Base-by-base conservation (phyloP, 805 yeast genomes). In the Wickerhamomyces strasburgensis region DNA sequence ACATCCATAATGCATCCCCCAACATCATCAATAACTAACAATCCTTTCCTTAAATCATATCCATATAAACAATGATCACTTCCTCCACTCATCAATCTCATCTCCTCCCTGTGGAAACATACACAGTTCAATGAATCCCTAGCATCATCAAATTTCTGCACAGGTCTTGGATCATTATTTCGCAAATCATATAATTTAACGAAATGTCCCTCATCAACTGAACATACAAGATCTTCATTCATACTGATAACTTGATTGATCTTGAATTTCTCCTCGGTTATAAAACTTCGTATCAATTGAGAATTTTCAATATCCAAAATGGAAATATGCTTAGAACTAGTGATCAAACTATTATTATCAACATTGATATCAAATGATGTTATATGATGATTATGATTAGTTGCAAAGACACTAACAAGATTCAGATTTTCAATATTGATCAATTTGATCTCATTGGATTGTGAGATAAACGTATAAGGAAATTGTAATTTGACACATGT, bases 141-240 rank as follows among this genome's bases (percentile, higher is more conserved):
- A 38, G 34, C 62, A 9, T 62, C 62, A 1, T 41, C 37, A 15
- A 62, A 56, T 13, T 47, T 39, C 43, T 67, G 72, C 1, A 64
- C 43, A 2, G 72, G 70, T 15, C 39, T 51, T 19, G 29, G 29
- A n/a, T 36, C 35, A 6, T 15, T 25, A n/a, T 31, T 42, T 25
- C 49, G 35, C 33, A 48, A 25, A 27, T 45, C 48, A 26, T 28
- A 44, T 10, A 44, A 17, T 18, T 39, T 29, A 7, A 47, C 35
- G 8, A 31, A 9, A n/a, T 40, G 14, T 18, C 38, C 39, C 36
- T 49, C 49, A 32, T 51, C 57, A 43, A 49, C 46, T 7, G 43
- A 42, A 3, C 44, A 28, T 5, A 51, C 29, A 0, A 51, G 16
- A 16, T 48, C 56, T 14, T 32, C 37, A 11, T 29, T 36, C 15